These are phyloP conservation scores for Fistulifera solaris DNA, from an alignment of 108 stramenopile species.

Conservation along the genomic window DNA sequence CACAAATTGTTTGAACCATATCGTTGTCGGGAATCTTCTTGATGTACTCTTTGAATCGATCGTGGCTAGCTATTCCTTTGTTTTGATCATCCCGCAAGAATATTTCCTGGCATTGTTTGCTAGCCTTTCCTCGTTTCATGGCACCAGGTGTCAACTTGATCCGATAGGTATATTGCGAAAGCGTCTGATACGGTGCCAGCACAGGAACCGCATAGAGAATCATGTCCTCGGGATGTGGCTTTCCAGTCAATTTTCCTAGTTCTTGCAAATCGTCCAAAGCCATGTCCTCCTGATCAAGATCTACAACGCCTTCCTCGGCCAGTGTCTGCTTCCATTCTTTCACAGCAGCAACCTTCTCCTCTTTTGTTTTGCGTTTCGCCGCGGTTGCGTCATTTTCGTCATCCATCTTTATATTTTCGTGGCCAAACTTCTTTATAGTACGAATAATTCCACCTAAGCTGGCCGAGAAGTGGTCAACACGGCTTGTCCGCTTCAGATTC, in stretches of 20 bases:
- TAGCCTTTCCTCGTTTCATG: constrained; percentile 78
- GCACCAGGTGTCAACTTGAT: constrained; percentile 84
- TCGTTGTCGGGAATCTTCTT: constrained; percentile 76
- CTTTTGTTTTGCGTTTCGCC: constrained; percentile 54
- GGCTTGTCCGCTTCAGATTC: constrained; percentile 37
- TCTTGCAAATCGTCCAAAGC: constrained; percentile 70
- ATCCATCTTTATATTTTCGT: constrained; percentile 24
- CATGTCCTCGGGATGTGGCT: constrained; percentile 70
- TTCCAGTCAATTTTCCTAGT: constrained; percentile 72
- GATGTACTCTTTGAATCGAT: constrained; percentile 43
- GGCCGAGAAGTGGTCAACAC: constrained; percentile 76
- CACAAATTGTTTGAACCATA: constrained; percentile 68
- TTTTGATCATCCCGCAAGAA: constrained; percentile 41
- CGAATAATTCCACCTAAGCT: constrained; percentile 81
- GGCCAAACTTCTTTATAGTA: constrained; percentile 65
- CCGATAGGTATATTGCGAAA: constrained; percentile 78
- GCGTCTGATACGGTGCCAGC: constrained; percentile 85
- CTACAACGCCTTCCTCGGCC: constrained; percentile 53
- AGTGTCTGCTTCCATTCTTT: constrained; percentile 68
- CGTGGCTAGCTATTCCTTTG: constrained; percentile 19
- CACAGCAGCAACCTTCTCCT: constrained; percentile 61
- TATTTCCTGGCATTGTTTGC: constrained; percentile 75
- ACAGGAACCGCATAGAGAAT: constrained; percentile 87
- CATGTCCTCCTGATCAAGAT: constrained; percentile 36
- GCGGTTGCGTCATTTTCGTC: constrained; percentile 11